These are phyloP conservation scores for Takashimella tepidaria DNA, from an alignment of 1,284 basidiomycete genomes.

Conservation along the genomic window DNA sequence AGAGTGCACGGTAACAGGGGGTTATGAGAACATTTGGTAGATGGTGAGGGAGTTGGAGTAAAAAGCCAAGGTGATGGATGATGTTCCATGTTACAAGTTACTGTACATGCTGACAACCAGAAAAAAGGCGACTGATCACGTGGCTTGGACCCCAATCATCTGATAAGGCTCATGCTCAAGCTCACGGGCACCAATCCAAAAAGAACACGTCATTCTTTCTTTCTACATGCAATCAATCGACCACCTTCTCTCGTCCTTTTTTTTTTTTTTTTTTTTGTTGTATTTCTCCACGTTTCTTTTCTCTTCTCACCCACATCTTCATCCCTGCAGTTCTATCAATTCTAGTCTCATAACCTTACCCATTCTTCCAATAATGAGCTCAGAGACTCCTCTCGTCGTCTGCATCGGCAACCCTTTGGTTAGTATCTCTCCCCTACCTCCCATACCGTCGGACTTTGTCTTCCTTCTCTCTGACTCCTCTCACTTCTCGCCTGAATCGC, in stretches of 20 bases:
- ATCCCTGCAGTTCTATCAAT: neutral
- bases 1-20: too few species aligned
- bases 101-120: too few species aligned
- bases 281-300: neutral
- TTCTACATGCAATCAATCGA: too few species aligned
- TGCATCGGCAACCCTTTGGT: slow-evolving; percentile 79
- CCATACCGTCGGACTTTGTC: too few species aligned
- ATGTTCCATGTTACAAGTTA: too few species aligned
- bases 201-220: neutral
- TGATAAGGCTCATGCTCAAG: too few species aligned
- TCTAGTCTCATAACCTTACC: slow-evolving; percentile 1
- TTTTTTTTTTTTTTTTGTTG: neutral
- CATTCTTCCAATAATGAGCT: slow-evolving; percentile 12
- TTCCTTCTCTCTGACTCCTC: neutral
- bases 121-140: too few species aligned
- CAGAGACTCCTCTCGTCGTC: slow-evolving; percentile 54
- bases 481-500: neutral
- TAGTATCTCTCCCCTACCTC: slow-evolving; percentile 13
- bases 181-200: neutral
- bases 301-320: neutral
- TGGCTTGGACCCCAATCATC: too few species aligned
- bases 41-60: too few species aligned
- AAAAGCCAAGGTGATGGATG: too few species aligned
- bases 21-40: too few species aligned
- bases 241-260: neutral